A percentile compares a stretch with the other conserved stretches of the same genome.
Conservation (phyloP, 2,329 filamentous ascomycete species). For the Colletotrichum spaethianum region DNA sequence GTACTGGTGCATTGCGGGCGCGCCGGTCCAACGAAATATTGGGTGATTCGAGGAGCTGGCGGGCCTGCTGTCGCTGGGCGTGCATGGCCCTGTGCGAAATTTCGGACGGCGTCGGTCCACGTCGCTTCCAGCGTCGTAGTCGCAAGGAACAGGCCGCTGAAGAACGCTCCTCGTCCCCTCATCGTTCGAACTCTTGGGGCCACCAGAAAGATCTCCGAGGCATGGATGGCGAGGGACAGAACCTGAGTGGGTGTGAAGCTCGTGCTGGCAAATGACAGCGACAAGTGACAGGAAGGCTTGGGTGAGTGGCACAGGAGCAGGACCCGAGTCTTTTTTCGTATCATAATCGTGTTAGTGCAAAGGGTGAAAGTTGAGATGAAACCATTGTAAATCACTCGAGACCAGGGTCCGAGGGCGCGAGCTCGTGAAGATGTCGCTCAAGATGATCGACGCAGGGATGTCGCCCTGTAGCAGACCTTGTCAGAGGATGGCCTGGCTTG, state of each 20-base stretch:
- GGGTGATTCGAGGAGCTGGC: slow-evolving; percentile 27
- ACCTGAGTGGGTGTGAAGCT: slow-evolving; percentile 21
- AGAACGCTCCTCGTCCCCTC: slow-evolving; percentile 35
- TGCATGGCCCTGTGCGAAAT: slow-evolving; percentile 5
- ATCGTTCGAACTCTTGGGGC: slow-evolving; percentile 41
- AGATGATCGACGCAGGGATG: slow-evolving; percentile 41
- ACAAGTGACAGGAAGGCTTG: slow-evolving; percentile 43
- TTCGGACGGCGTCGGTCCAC: slow-evolving; percentile 36
- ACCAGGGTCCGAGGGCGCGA: slow-evolving; percentile 37
- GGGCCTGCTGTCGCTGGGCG: slow-evolving; percentile 2
- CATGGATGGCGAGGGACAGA: slow-evolving; percentile 13
- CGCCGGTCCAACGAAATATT: slow-evolving; percentile 17
- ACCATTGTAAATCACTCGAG: slow-evolving; percentile 42
- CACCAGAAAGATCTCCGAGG: slow-evolving; percentile 22
- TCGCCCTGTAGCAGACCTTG: slow-evolving; percentile 35
- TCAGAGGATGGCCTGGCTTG: slow-evolving; percentile 28
- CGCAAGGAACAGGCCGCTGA: slow-evolving; percentile 41
- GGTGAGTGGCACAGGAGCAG: slow-evolving; percentile 29
- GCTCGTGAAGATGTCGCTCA: slow-evolving; percentile 24
- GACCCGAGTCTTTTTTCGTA: slow-evolving; percentile 35
- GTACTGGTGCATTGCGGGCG: slow-evolving; percentile 22
- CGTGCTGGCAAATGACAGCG: slow-evolving; percentile 39
- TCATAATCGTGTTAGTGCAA: slow-evolving; percentile 33
- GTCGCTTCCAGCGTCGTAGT: slow-evolving; percentile 28
- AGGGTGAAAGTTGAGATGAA: slow-evolving; percentile 41